Evolutionary conservation across 2,329 filamentous ascomycete species (phyloP).

Genomic region (Aspergillus tanneri): DNA sequence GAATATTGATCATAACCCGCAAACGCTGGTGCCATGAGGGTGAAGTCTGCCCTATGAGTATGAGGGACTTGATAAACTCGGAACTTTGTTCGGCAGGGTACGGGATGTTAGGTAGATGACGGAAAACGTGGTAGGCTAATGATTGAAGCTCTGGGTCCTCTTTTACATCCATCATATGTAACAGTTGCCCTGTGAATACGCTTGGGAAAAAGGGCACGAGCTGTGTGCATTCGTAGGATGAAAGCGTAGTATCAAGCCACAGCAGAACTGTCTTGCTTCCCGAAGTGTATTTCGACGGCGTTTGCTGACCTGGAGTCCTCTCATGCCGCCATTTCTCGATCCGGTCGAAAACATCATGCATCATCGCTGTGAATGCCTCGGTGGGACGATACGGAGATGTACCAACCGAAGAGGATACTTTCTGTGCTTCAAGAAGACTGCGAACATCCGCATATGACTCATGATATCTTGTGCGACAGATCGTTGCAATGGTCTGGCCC

Average conservation of each 20-base stretch:
- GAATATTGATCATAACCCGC: conserved; percentile 94
- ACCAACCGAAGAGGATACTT: conserved; percentile 75
- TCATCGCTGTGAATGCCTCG: conserved; percentile 68
- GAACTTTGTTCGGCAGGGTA: conserved; percentile 83
- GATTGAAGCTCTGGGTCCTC: conserved; percentile 95
- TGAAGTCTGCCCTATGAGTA: conserved; percentile 81
- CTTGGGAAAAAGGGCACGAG: conserved; percentile 88
- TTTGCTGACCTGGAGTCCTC: conserved; percentile 82
- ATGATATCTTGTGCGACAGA: conserved; percentile 88
- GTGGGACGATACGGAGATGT: conserved; percentile 78
- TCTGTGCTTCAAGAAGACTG: conserved; percentile 74
- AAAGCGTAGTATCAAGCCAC: conserved; percentile 89
- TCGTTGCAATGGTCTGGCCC: conserved; percentile 80
- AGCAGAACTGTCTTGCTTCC: conserved; percentile 93
- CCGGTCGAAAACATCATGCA: conserved; percentile 72
- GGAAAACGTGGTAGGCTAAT: conserved; percentile 93
- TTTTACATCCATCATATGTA: conserved; percentile 99
- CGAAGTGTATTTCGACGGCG: conserved; percentile 89
- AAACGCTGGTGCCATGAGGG: conserved; percentile 93
- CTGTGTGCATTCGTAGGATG: conserved; percentile 88
- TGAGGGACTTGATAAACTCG: conserved; percentile 79
- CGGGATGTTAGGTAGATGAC: conserved; percentile 91
- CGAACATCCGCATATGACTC: conserved; percentile 85
- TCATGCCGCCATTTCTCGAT: conserved; percentile 86
- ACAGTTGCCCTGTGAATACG: conserved; percentile 82